These are phyloP conservation scores for Aspergillus mulundensis DNA, from an alignment of 495 filamentous ascomycete genomes.

Conservation along the genomic window DNA sequence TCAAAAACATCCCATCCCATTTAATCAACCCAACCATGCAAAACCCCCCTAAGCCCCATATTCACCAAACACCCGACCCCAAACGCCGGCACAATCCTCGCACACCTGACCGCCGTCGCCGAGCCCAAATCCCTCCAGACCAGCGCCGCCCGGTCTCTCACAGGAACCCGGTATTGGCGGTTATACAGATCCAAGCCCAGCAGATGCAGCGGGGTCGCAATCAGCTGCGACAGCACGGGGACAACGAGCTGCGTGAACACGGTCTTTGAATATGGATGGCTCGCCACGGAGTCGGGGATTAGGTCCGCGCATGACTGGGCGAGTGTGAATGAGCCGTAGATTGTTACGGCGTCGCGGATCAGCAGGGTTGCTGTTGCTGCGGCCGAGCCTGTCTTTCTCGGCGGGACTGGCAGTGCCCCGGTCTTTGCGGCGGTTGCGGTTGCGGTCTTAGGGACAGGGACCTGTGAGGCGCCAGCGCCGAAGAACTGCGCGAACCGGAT, in stretches of 20 bases:
- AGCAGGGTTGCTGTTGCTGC: conserved; percentile 53
- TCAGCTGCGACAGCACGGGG: conserved; percentile 72
- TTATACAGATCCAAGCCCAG: conserved; percentile 86
- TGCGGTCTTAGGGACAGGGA: too few relatives aligned
- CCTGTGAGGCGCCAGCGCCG: conserved; percentile 25
- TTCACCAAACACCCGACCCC: conserved; percentile 86
- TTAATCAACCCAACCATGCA: too few relatives aligned
- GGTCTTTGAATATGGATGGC: conserved; percentile 25
- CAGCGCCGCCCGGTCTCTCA: conserved; percentile 53
- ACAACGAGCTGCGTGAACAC: conserved; percentile 68
- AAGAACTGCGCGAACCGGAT: conserved; percentile 42
- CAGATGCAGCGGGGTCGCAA: conserved; percentile 80
- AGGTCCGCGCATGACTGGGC: conserved; percentile 39
- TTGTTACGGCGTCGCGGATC: conserved; percentile 73
- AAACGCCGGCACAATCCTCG: conserved; percentile 85
- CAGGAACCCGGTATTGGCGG: conserved; percentile 40
- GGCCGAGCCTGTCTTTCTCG: conserved; percentile 18
- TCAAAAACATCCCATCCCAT: too few relatives aligned
- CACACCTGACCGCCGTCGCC: conserved; percentile 70
- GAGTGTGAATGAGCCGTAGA: conserved; percentile 86
- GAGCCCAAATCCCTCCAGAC: conserved; percentile 70
- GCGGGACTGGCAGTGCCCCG: neutral
- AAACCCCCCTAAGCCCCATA: conserved; percentile 13
- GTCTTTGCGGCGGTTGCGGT: neutral
- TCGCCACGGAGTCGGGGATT: conserved; percentile 37